Percentiles rank a stretch among this genome's conserved stretches.
These are phyloP conservation scores for Skeletonema marinoi DNA, from an alignment of 108 stramenopile species.

Conservation along the genomic window DNA sequence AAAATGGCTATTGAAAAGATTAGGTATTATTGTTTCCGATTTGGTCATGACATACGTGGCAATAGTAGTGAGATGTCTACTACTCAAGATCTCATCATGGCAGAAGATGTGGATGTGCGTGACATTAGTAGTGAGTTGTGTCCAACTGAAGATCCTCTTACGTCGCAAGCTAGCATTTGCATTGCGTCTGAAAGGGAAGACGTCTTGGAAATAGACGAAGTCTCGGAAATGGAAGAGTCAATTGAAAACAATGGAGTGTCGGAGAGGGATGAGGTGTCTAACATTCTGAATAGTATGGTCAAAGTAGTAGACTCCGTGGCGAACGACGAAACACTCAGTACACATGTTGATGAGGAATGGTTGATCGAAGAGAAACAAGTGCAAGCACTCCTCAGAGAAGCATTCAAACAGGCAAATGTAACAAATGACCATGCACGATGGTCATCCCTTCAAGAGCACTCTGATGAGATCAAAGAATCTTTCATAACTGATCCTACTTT, in stretches of 20 bases:
- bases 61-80: not conserved
- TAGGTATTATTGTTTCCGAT: not conserved
- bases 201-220: not conserved
- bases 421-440: not conserved
- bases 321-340: not conserved
- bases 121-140: not conserved
- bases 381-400: not conserved
- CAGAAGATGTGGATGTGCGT: too few species aligned
- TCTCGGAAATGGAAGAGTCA: not conserved
- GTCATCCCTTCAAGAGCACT: not conserved
- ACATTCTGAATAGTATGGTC: not conserved
- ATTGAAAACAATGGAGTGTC: not conserved
- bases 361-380: not conserved
- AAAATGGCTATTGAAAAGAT: not conserved
- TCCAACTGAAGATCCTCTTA: not conserved
- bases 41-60: not conserved
- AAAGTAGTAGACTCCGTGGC: not conserved
- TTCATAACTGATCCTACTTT: not conserved
- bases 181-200: not conserved
- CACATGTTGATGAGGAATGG: not conserved
- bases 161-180: not conserved
- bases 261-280: not conserved
- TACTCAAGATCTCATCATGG: not conserved
- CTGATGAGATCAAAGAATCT: not conserved
- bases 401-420: not conserved